A percentile compares a stretch with the other conserved stretches of the same genome.
These are phyloP conservation scores for Talaromyces sp. DNA, from an alignment of 2,329 filamentous ascomycete genomes.

Conservation along the genomic window DNA sequence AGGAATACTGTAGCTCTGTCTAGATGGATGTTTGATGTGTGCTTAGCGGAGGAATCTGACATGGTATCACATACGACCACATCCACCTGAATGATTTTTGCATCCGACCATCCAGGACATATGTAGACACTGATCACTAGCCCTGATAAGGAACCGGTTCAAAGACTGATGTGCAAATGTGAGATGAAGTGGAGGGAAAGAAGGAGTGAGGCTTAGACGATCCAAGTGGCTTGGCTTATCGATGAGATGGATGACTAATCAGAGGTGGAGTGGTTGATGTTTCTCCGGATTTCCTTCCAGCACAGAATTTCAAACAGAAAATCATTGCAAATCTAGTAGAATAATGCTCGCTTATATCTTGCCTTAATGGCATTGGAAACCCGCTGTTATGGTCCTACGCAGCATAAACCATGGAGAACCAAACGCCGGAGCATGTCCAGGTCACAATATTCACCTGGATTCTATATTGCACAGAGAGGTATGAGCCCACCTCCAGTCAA, in stretches of 20 bases:
- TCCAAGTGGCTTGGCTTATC: neutral
- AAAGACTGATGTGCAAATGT: neutral
- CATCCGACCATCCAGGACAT: neutral
- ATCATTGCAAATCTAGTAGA: too few relatives aligned
- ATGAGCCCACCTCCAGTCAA: neutral
- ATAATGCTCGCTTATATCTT: neutral
- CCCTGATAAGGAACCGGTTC: neutral
- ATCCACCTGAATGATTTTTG: neutral
- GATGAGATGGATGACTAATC: neutral
- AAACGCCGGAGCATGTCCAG: neutral
- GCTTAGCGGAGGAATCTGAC: conserved; percentile 26
- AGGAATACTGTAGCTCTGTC: conserved; percentile 32
- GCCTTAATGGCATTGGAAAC: too few relatives aligned
- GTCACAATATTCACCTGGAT: neutral
- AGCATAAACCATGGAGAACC: neutral
- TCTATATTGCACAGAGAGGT: neutral
- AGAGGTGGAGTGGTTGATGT: neutral
- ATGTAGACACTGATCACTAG: neutral
- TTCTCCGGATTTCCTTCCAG: neutral
- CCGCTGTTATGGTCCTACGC: too few relatives aligned
- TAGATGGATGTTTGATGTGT: conserved; percentile 27
- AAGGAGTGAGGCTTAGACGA: neutral
- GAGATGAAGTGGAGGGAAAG: neutral
- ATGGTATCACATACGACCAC: conserved; percentile 20
- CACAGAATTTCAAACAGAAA: neutral